Percentiles rank a stretch among this genome's conserved stretches.
Evolutionary conservation across 2,329 filamentous ascomycete species (phyloP).

Genomic region (Furcasterigmium furcatum): DNA sequence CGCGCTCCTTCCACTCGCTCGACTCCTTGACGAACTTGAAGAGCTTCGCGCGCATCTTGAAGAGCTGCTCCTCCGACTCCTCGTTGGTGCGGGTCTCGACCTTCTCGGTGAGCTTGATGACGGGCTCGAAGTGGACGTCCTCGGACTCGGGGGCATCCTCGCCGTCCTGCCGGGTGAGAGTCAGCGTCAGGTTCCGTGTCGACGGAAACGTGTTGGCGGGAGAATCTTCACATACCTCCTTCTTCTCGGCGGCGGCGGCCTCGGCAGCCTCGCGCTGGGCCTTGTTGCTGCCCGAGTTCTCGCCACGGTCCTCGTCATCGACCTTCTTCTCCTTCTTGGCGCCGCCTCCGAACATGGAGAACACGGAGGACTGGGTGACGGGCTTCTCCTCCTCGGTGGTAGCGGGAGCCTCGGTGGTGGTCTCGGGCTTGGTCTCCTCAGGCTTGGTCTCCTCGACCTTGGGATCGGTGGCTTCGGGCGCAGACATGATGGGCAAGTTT

Average conservation of each 20-base stretch:
- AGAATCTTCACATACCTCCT: slow-evolving; percentile 45
- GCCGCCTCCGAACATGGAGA: slow-evolving; percentile 98
- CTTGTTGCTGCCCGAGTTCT: slow-evolving; percentile 87
- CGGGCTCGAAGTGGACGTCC: slow-evolving; percentile 95
- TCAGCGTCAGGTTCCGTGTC: neutral
- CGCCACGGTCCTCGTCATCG: slow-evolving; percentile 75
- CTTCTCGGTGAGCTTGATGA: slow-evolving; percentile 94
- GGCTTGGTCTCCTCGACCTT: slow-evolving; percentile 48
- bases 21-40: slow-evolving; percentile 95
- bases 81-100: slow-evolving; percentile 98
- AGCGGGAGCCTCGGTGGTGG: slow-evolving; percentile 5
- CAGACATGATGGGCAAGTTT: slow-evolving; percentile 38
- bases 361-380: slow-evolving; percentile 66
- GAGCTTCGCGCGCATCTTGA: slow-evolving; percentile 99
- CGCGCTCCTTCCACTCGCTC: slow-evolving; percentile 98
- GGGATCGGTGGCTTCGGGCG: slow-evolving; percentile 47
- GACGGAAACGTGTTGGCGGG: neutral
- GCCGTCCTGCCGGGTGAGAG: slow-evolving; percentile 44
- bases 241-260: slow-evolving; percentile 40
- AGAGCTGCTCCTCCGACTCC: slow-evolving; percentile 93
- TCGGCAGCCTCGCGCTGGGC: slow-evolving; percentile 65
- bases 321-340: slow-evolving; percentile 96
- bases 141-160: slow-evolving; percentile 82
- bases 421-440: slow-evolving; percentile 18
- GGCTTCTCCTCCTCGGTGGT: slow-evolving; percentile 29